Percentiles rank a stretch among this genome's conserved stretches.
These are phyloP conservation scores for Neonectria coccinea DNA, from an alignment of 2,329 filamentous ascomycete genomes.

Conservation along the genomic window DNA sequence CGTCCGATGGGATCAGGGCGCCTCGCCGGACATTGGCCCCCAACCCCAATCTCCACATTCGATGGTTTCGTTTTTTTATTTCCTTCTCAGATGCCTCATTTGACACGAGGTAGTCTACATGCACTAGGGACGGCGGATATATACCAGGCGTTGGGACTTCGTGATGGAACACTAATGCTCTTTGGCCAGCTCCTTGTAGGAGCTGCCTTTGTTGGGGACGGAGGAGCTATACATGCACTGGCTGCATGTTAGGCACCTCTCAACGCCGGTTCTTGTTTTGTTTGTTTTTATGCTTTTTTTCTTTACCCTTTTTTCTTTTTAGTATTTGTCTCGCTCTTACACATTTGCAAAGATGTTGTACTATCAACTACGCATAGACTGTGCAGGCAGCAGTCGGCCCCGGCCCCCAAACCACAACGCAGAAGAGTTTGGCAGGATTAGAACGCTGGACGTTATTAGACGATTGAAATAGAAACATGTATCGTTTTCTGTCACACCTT, in stretches of 20 bases:
- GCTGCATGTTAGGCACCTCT: constrained; percentile 34
- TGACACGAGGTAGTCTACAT: constrained; percentile 27
- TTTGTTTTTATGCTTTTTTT: constrained; percentile 19
- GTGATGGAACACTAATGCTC: constrained; percentile 16
- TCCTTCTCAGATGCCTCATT: constrained; percentile 35
- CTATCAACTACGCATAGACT: constrained; percentile 34
- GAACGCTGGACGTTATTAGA: constrained; percentile 38
- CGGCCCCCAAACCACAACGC: constrained; percentile 20
- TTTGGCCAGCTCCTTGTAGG: constrained; percentile 4
- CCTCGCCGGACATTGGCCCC: constrained; percentile 19
- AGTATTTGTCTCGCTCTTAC: constrained; percentile 10
- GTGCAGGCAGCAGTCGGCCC: constrained; percentile 34
- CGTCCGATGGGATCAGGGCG: constrained; percentile 8
- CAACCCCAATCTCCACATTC: constrained; percentile 7
- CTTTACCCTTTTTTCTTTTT: constrained; percentile 19
- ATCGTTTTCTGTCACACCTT: constrained; percentile 19
- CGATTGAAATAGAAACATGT: constrained; percentile 38
- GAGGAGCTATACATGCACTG: constrained; percentile 33
- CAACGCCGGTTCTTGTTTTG: constrained; percentile 19
- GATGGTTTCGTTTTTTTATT: constrained; percentile 19
- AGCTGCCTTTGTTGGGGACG: constrained; percentile 9
- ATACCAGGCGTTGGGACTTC: constrained; percentile 39
- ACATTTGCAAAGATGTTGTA: constrained; percentile 31
- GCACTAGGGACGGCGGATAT: constrained; percentile 35
- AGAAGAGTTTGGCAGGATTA: constrained; percentile 19